These are phyloP conservation scores for Pontederia crassipes DNA, from an alignment of 176 grass and related monocot species.

Conservation along the genomic window DNA sequence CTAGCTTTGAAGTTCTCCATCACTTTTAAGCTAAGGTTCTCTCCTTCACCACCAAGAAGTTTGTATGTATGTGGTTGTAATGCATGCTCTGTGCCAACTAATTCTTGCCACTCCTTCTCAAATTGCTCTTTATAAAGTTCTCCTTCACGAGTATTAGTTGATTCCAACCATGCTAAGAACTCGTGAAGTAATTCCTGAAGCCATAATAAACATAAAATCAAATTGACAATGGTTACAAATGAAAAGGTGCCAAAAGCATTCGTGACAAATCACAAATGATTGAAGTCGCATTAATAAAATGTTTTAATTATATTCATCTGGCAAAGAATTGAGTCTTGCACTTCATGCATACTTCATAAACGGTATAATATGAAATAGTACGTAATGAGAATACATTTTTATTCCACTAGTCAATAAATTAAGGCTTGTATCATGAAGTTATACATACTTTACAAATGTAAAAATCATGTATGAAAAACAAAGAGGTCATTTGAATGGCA, in stretches of 20 bases:
- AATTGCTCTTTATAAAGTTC: conserved; percentile 59
- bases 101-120: conserved; percentile 34
- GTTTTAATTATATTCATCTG: too few relatives aligned
- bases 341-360: too few relatives aligned
- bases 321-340: too few relatives aligned
- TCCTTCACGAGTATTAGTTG: conserved; percentile 66
- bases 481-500: too few relatives aligned
- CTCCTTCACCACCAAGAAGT: conserved; percentile 28
- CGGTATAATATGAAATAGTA: too few relatives aligned
- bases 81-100: conserved; percentile 39
- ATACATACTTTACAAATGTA: too few relatives aligned
- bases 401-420: too few relatives aligned
- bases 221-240: conserved; percentile 3
- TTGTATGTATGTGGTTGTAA: conserved; percentile 25
- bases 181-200: conserved; percentile 57
- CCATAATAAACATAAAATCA: conserved; percentile 27
- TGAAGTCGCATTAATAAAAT: neutral
- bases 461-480: too few relatives aligned
- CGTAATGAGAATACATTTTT: too few relatives aligned
- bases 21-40: conserved; percentile 44
- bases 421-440: too few relatives aligned
- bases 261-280: neutral
- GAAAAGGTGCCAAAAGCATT: conserved; percentile 5
- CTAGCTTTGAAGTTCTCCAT: conserved; percentile 55
- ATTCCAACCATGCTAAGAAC: conserved; percentile 66